Conservation (phyloP, 2,329 filamentous ascomycete genomes). For the Trichoderma simmonsii region DNA sequence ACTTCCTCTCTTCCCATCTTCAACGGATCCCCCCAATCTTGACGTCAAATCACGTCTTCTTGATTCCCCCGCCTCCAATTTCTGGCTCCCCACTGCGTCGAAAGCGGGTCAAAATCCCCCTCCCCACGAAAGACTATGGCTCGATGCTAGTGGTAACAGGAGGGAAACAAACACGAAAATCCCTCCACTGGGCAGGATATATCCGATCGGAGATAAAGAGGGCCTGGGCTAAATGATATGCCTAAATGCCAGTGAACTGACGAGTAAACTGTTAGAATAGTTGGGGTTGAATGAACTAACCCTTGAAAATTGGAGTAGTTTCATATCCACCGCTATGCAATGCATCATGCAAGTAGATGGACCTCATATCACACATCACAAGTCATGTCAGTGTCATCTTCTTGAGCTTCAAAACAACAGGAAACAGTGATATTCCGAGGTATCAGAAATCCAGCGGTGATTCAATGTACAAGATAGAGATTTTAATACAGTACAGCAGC, state of each 20-base stretch:
- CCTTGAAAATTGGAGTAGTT: not conserved
- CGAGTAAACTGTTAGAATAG: not conserved
- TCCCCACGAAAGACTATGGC: not conserved
- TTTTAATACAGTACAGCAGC: slow-evolving; percentile 12
- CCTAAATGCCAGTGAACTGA: not conserved
- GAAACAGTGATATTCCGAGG: slow-evolving; percentile 2
- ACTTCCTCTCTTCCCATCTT: not conserved
- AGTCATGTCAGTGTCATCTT: not conserved
- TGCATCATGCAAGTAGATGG: not conserved
- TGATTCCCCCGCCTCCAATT: not conserved
- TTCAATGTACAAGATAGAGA: slow-evolving; percentile 13
- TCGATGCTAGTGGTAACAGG: not conserved
- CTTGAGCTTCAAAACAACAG: not conserved
- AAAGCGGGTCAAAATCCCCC: not conserved
- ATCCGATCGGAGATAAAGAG: not conserved
- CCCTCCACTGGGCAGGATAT: not conserved
- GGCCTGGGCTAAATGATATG: not conserved
- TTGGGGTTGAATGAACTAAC: not conserved
- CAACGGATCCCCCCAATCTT: not conserved
- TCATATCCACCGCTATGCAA: not conserved
- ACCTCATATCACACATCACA: not conserved
- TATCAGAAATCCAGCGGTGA: slow-evolving; percentile 6
- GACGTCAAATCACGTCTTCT: slow-evolving; percentile 9
- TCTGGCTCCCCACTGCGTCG: not conserved
- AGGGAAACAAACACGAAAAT: not conserved